Base-by-base conservation (phyloP, 2,329 filamentous ascomycete species). In the Metarhizium anisopliae region DNA sequence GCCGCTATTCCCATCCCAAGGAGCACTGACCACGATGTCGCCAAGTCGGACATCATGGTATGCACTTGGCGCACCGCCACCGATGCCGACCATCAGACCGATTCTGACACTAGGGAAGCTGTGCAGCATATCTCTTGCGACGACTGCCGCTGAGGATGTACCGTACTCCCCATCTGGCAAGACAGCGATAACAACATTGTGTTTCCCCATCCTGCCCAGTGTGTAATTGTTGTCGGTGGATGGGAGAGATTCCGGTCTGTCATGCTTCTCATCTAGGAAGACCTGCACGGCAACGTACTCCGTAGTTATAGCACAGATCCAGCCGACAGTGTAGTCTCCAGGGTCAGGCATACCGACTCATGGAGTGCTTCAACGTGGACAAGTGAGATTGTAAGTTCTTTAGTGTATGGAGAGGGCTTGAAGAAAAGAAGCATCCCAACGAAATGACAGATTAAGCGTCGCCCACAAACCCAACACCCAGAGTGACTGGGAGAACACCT, bases 181-280 rank as follows among this genome's bases (percentile, higher is more conserved):
- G 7, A 55, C 59, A 6, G 63, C 60, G n/a, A 74, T 66, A n/a
- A 70, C 70, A 11, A 74, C 60, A 43, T 73, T 69, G 54, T 74
- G 69, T 13, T 56, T 54, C 0, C 64, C 65, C 1, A 73, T 67
- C 1, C 51, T 55, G 0, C 70, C 71, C 0, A 68, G 58, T 3
- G 58, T 60, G 53, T 74, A 74, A 38, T 59, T 59, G 40, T 5
- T 47, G 30, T 53, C 40, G 25, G 43, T 47, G 11, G 6, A 6
- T 10, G 20, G 30, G 6, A 29, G 16, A 2, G 4, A 10, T 25
- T 47, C 32, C 25, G 40, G 51, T 45, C 20, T 6, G 2, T 42
- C 47, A 42, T 63, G 55, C 13, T 53, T 29, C 43, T 65, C 52
- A 38, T 66, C 60, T 5, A 64, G 60, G 14, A 65, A 61, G 11